Base-by-base conservation (phyloP, 441 rosid genomes). In the Populus hybrid region DNA sequence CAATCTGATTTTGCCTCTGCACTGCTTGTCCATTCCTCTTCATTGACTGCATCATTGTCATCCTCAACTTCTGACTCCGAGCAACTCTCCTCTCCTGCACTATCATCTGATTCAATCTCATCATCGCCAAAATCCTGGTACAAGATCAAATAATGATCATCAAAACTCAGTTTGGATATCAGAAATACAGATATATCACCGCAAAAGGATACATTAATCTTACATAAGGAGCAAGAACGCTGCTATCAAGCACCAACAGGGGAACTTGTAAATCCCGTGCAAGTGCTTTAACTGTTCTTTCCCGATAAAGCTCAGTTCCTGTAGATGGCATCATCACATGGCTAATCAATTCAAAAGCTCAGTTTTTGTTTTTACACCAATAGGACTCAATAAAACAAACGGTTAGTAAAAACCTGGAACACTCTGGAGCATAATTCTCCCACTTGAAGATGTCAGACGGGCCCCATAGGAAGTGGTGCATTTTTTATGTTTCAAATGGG, bases 241-340 rank as follows among this genome's bases (percentile, higher is more conserved):
- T 89, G 86, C 98, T 91, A 84, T 93, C 98, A 69, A 94, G 97
- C 76, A 96, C 91, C 86, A 96, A 81, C 76, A 96, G 80, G 10
- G 98, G 97, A 78, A 97, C 98, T 84, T 86, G 86, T 81, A 92
- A 85, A 76, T 93, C 97, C 76, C 74, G 88, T 69, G 99, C 99
- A 81, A 94, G 95, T 36, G 97, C 99, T 83, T 89, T 90, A 70
- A 97, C 98, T 81, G 93, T 75, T 87, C 98, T 90, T 84, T 97
- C 99, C 50, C 96, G 88, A 78, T 92, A 97, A 73, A 97, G 98
- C 85, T 94, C 98, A 36, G 98, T 94, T 71, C 98, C 98, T 95
- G 81, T 14, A 81, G 80, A 65, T 68, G 63, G 69, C 78, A 84
- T 29, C 66, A 76, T 28, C n/a, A 74, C 65, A 72, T 75, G 53